phyloP scores from a whole-genome alignment of 2,329 filamentous ascomycete genomes.

The Aotearoamyces nothofagi region DNA sequence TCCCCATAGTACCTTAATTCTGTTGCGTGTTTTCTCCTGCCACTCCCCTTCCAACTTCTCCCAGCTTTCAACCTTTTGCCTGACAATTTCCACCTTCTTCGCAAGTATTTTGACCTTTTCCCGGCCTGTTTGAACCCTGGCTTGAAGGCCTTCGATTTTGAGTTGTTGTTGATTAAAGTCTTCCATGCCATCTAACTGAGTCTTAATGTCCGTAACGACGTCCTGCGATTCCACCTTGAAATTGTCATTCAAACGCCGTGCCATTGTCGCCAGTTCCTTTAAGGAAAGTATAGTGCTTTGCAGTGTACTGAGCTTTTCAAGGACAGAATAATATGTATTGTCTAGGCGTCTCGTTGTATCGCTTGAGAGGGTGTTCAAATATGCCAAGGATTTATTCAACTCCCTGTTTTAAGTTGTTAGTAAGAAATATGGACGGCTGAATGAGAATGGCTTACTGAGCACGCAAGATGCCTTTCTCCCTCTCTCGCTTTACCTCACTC shows the following conservation, averaged over 20 bases:
- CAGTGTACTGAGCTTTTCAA: slow-evolving; percentile 51
- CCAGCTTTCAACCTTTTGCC: slow-evolving; percentile 49
- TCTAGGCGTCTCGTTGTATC: slow-evolving; percentile 51
- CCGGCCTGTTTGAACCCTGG: slow-evolving; percentile 43
- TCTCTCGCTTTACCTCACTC: slow-evolving; percentile 26
- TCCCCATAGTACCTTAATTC: slow-evolving; percentile 48
- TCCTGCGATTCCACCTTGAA: slow-evolving; percentile 46
- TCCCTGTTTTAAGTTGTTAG: slow-evolving; percentile 23
- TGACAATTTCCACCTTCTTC: slow-evolving; percentile 47
- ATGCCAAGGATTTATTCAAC: slow-evolving; percentile 33
- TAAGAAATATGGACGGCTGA: slow-evolving; percentile 1
- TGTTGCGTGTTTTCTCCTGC: slow-evolving; percentile 49
- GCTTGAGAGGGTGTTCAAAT: slow-evolving; percentile 44
- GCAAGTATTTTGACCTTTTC: slow-evolving; percentile 43
- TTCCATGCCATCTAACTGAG: slow-evolving; percentile 37
- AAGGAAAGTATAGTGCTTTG: slow-evolving; percentile 49
- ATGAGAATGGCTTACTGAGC: slow-evolving; percentile 23
- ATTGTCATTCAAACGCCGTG: slow-evolving; percentile 37
- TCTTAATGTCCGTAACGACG: slow-evolving; percentile 41
- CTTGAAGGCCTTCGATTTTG: slow-evolving; percentile 45
- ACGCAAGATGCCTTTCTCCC: slow-evolving; percentile 22
- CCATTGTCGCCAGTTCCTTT: slow-evolving; percentile 49
- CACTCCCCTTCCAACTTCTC: slow-evolving; percentile 51
- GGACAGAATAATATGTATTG: slow-evolving; percentile 57
- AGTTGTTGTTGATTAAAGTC: slow-evolving; percentile 50